Base-by-base conservation (phyloP, 805 yeast species). In the Wickerhamiella alocasiicola region DNA sequence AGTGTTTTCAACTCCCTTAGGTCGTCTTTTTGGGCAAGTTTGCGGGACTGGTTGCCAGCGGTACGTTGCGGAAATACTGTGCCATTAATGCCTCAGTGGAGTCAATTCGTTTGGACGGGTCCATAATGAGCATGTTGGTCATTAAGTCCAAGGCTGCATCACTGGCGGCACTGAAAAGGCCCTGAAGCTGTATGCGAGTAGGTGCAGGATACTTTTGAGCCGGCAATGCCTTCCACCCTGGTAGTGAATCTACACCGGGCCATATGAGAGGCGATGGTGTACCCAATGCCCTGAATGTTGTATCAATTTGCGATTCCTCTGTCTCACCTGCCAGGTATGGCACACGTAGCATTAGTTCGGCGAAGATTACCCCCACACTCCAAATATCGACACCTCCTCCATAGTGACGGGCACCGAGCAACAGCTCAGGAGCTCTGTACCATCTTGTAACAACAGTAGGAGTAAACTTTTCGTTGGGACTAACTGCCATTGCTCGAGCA, bases 281-380 rank as follows among this genome's bases (percentile, higher is more conserved):
- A 0, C 99, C 99, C 44, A 88, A 62, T 0, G 97, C 98, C 54
- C 82, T 75, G 57, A 91, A 88, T 0, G 97, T 91, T n/a, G 85
- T 81, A 36, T 81, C 93, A 29, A 87, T 61, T 57, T 91, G 99
- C 55, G 87, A 95, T 2, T 74, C 59, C 57, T 91, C 98, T 49
- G 81, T 84, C 50, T 74, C 76, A 1, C 97, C 98, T 0, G 99
- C 95, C 33, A 93, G 61, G 59, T 91, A 91, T 2, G 99, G 98
- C 3, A 83, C 83, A 55, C 99, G 68, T 49, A 91, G 66, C 95
- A 91, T 84, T 50, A 91, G 63, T 54, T 91, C 99, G 0, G 97
- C 97, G 64, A 91, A 91, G 2, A 91, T 88, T 27, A 85, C 74
- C 1, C 99, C 99, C 4, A 87, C 81, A 0, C 97, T 88, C 99